phyloP scores from a whole-genome alignment of 1,284 basidiomycete genomes.

The Ustilago crameri region DNA sequence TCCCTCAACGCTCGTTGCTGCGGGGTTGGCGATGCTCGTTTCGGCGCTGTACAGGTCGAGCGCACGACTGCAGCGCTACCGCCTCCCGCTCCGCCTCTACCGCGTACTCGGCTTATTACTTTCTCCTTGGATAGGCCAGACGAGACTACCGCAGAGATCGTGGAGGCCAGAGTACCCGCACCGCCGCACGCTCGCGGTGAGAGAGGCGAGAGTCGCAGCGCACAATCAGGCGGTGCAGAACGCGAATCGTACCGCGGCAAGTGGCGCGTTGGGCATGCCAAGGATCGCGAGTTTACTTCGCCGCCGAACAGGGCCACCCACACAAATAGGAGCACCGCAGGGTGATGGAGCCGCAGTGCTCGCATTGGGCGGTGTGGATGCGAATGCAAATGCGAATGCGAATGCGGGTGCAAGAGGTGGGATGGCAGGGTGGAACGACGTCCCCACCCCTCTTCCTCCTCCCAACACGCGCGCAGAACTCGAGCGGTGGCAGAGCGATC shows the following conservation, averaged over 20 bases:
- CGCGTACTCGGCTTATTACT: slow-evolving; percentile 8
- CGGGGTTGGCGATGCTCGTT: slow-evolving; percentile 7
- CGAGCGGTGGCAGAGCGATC: background rate
- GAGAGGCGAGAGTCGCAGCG: slow-evolving; percentile 28
- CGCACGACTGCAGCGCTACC: slow-evolving; percentile 11
- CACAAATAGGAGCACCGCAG: background rate
- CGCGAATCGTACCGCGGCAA: background rate
- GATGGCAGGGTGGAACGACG: slow-evolving; percentile 14
- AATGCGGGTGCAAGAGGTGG: background rate
- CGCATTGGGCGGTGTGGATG: background rate
- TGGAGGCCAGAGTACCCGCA: slow-evolving; percentile 30
- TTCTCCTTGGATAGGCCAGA: slow-evolving; percentile 20
- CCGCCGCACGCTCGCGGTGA: slow-evolving; percentile 13
- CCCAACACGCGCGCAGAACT: slow-evolving; percentile 4
- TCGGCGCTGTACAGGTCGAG: slow-evolving; percentile 30
- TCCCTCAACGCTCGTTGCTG: background rate
- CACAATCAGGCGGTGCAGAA: slow-evolving; percentile 18
- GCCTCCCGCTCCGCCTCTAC: slow-evolving; percentile 22
- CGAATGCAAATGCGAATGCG: background rate
- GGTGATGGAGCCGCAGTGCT: background rate
- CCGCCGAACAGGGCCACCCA: slow-evolving; percentile 1
- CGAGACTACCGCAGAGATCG: slow-evolving; percentile 17
- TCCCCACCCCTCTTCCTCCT: too few relatives aligned
- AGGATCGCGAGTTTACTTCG: slow-evolving; percentile 26
- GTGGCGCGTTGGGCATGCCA: slow-evolving; percentile 6